Conservation (phyloP, 2,329 filamentous ascomycete genomes). For the Cordyceps pruinosa region DNA sequence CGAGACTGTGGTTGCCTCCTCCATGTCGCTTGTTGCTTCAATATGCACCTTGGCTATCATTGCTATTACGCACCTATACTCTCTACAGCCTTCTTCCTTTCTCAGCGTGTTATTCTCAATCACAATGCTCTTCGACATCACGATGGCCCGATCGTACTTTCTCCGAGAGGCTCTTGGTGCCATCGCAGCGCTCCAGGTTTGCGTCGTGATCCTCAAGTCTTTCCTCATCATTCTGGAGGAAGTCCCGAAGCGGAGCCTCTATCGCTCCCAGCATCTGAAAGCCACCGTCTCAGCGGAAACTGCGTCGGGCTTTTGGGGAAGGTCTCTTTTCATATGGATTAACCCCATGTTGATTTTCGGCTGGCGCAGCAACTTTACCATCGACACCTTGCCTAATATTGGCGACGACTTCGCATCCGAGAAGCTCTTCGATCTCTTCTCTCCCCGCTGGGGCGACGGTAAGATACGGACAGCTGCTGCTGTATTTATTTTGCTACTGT, state of each 20-base stretch:
- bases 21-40: constrained; percentile 23
- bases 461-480: neutral
- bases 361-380: neutral
- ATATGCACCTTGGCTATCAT: constrained; percentile 21
- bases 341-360: neutral
- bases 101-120: neutral
- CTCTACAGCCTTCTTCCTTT: neutral
- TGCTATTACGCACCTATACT: constrained; percentile 14
- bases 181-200: neutral
- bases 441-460: neutral
- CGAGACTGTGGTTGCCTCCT: constrained; percentile 22
- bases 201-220: neutral
- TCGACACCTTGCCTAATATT: neutral
- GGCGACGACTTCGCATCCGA: neutral
- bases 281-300: neutral
- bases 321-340: constrained; percentile 1
- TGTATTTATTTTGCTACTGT: no score
- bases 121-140: neutral
- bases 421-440: neutral
- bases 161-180: neutral
- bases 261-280: neutral
- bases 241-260: neutral
- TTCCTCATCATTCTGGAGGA: neutral
- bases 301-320: neutral
- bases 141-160: neutral